Evolutionary conservation across 2,329 filamentous ascomycete species (phyloP), one percentile per base, ranked within the genome.

Genomic region (Ophiostoma populinum): DNA sequence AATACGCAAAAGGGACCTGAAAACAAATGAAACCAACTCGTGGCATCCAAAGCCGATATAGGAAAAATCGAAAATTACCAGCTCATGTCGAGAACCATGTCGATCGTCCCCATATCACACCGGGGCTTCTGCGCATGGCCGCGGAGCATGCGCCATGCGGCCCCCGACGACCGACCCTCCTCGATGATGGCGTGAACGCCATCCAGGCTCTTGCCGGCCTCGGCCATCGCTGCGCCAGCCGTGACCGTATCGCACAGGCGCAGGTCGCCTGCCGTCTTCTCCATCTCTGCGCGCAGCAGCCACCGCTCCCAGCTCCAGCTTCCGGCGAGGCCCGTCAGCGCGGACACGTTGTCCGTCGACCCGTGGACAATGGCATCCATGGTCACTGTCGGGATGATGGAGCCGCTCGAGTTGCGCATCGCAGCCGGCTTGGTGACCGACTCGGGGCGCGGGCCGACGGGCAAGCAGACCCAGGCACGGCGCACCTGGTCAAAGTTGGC

Each of bases 231-330:
- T 29, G 57, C 52, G 16, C 65, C 59, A 8, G 65, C 52, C 24
- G 60, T 63, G 20, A 65, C 63, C 5, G 57, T 69, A 46, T 71
- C 65, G 5, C 56, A 57, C 17, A 72, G 59, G 9, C 67, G 55
- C 41, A 66, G 54, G 50, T 82, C 75, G 18, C 80, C 79, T 50
- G 82, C 62, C 5, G 63, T 63, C 54, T 69, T 90, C 61, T 94
- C 86, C 58, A 77, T 70, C 58, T 90, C 80, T 48, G 87, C 68
- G 49, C 83, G 81, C 45, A 94, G 59, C 54, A 95, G 69, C 90
- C 90, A 98, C 53, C 82, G 80, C 66, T 98, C 90, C 87, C 86
- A 98, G 52, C 76, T 75, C 75, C 85, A 90, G 18, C 79, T 76
- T 5, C 83, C 90, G 1, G 87, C 72, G 26, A 95, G 59, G 15